Conservation (phyloP, 768 basidiomycete species). For the Suillus plorans region DNA sequence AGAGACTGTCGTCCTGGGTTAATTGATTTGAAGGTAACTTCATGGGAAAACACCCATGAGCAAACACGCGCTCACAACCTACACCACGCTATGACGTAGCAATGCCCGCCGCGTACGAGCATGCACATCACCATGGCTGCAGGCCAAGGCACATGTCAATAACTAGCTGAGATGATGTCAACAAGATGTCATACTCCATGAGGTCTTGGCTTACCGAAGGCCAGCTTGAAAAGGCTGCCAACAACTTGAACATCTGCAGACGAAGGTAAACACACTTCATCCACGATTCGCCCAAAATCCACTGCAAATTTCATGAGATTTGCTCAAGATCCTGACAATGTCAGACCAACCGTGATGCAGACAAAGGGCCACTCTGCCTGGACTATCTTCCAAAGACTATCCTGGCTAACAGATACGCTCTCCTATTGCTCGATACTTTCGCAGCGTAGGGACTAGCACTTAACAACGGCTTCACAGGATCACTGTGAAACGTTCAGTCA, state of each 20-base stretch:
- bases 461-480: conserved; percentile 1
- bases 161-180: neutral
- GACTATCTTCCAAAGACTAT: neutral
- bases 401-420: neutral
- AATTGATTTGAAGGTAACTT: conserved; percentile 33
- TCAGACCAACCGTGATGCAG: neutral
- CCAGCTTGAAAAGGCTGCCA: conserved; percentile 5
- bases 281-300: neutral
- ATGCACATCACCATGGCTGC: neutral
- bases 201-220: neutral
- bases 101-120: neutral
- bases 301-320: neutral
- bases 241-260: neutral
- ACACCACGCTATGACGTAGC: neutral
- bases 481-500: neutral
- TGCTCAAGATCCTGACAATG: neutral
- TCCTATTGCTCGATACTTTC: neutral
- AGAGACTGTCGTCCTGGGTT: conserved; percentile 37
- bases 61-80: neutral
- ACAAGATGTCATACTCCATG: too few relatives aligned
- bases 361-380: neutral
- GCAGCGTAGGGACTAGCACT: neutral
- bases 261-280: conserved; percentile 1
- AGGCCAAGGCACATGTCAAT: conserved; percentile 1
- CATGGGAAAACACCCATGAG: conserved; percentile 2